Evolutionary conservation across 352 stramenopile species (phyloP).

Genomic region (Pythium chondricola): DNA sequence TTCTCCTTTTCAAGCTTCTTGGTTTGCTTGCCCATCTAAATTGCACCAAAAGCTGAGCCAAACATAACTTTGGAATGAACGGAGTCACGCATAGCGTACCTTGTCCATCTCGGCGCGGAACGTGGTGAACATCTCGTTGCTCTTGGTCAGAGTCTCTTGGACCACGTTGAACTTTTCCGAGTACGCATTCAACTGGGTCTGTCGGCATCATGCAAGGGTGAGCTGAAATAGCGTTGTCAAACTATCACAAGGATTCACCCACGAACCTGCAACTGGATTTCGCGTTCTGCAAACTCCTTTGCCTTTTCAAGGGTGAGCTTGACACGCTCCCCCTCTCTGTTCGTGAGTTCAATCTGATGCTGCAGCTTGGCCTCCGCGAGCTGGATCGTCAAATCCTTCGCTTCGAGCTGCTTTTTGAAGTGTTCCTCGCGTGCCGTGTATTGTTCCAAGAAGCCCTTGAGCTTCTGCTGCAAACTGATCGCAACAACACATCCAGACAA

Average conservation of each 20-base stretch:
- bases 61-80: not conserved
- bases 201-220: not conserved
- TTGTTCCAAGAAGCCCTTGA: conserved; percentile 79
- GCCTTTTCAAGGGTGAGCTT: conserved; percentile 79
- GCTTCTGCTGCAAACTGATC: conserved; percentile 70
- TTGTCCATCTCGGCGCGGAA: conserved; percentile 86
- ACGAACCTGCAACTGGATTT: conserved; percentile 63
- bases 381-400: conserved; percentile 76
- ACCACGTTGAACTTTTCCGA: conserved; percentile 83
- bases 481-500: not conserved
- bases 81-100: conserved; percentile 7
- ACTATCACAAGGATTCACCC: too few relatives aligned
- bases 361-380: conserved; percentile 75
- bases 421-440: conserved; percentile 78
- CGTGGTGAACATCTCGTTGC: conserved; percentile 80
- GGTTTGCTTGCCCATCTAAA: conserved; percentile 75
- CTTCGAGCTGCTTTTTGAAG: conserved; percentile 76
- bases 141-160: conserved; percentile 81
- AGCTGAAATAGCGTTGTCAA: not conserved
- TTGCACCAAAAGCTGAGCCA: not conserved
- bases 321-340: conserved; percentile 56
- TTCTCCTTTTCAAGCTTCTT: conserved; percentile 88
- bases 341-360: conserved; percentile 72
- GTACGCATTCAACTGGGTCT: conserved; percentile 73
- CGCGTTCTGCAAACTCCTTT: conserved; percentile 72